Evolutionary conservation across 1,284 basidiomycete species (phyloP), one percentile per base, ranked within the genome.

Genomic region (Dichomitus squalens): DNA sequence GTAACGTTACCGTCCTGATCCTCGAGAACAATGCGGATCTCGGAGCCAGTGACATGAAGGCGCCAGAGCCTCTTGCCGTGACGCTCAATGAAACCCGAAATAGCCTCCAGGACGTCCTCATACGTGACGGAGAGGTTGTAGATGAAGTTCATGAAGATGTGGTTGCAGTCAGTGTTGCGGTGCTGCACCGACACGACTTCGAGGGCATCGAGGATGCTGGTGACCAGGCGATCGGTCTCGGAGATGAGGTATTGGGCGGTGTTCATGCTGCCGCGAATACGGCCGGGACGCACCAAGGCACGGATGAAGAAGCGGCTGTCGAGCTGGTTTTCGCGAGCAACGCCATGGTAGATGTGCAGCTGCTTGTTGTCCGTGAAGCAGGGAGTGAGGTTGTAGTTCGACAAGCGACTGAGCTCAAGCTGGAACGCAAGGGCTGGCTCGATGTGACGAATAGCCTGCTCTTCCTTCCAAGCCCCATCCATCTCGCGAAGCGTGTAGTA

Each of bases 391-490:
- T 97, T 95, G 79, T 98, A 99, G 81, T 97, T 93, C 41, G 95
- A 96, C 63, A 99, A 82, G 51, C 97, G 92, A 74, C 90, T 92
- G 56, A 99, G 88, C 76, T 99, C 97, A 51, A 99, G 85, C 78
- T 99, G 97, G 86, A 95, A 99, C 35, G 97, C 97, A 49, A 99
- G 83, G 36, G 97, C 97, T 27, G 97, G 97, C 73, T 99, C 97
- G 63, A 98, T 95, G 80, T 99, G 98, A 74, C 96, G 91, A 72
- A 99, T 97, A 11, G 95, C 90, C 72, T 94, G 87, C 74, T 98
- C 95, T 82, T 99, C 97, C 60, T 81, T 84, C 97, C 97, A 99
- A 16, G 73, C 72, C 25, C 86, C 89, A 48, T 86, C 79, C 68
- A 84, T 81, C 56, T 88, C 84, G 60, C 97, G 92, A 44, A 98